Percentiles rank a stretch among this genome's conserved stretches.
Evolutionary conservation across 106 monocot genomes (phyloP).

Genomic region (Dendrobium officinale): DNA sequence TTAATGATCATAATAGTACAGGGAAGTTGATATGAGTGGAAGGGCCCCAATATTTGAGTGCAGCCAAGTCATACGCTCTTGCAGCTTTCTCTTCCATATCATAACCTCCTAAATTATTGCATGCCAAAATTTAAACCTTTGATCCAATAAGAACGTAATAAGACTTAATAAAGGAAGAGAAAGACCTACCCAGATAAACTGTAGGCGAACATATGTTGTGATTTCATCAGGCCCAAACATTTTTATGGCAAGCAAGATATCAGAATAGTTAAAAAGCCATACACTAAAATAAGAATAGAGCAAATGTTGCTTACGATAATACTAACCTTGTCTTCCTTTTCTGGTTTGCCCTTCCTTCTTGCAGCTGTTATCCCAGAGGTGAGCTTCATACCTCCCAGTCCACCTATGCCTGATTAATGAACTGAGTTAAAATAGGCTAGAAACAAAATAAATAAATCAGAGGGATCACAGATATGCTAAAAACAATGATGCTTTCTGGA

Average conservation of each 20-base stretch:
- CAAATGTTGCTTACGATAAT: neutral
- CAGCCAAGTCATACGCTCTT: constrained; percentile 95
- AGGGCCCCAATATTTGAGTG: constrained; percentile 97
- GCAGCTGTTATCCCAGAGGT: constrained; percentile 89
- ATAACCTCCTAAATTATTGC: constrained; percentile 59
- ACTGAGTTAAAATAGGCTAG: neutral
- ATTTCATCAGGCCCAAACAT: neutral
- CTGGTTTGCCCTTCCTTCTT: constrained; percentile 85
- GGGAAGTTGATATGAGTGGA: constrained; percentile 96
- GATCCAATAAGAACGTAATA: neutral
- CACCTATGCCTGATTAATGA: constrained; percentile 57
- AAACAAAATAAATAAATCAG: neutral
- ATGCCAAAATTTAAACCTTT: neutral
- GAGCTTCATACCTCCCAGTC: constrained; percentile 88
- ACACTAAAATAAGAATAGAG: neutral
- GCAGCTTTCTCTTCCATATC: constrained; percentile 99
- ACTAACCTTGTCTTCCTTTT: constrained; percentile 87
- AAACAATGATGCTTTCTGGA: too few species aligned
- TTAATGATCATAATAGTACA: constrained; percentile 24
- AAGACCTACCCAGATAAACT: constrained; percentile 86
- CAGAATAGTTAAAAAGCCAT: neutral
- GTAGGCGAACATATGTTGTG: constrained; percentile 16
- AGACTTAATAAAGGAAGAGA: neutral
- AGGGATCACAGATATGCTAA: too few species aligned
- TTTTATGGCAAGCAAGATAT: neutral